A percentile compares a stretch with the other conserved stretches of the same genome.
Conservation (phyloP, 345 rosid species). For the Capsella bursapastoris region DNA sequence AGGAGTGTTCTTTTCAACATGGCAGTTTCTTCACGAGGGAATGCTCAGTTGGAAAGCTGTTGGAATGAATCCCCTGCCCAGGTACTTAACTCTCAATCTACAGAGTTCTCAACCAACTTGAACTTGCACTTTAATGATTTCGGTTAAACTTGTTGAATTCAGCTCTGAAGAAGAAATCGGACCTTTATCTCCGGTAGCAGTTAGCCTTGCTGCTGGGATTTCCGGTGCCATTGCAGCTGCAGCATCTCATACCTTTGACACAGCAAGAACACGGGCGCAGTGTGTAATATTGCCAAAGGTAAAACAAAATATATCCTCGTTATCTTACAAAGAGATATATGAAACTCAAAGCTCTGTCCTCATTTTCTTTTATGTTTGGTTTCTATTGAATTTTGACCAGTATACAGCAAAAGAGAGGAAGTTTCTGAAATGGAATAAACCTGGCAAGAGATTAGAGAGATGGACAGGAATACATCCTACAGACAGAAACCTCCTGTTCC, state of each 20-base stretch:
- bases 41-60: constrained; percentile 89
- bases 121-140: not conserved
- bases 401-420: constrained; percentile 72
- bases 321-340: not conserved
- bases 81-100: constrained; percentile 46
- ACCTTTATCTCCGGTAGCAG: constrained; percentile 68
- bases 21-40: constrained; percentile 79
- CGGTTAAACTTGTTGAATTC: constrained; percentile 28
- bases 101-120: not conserved
- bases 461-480: constrained; percentile 90
- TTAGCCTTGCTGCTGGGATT: constrained; percentile 81
- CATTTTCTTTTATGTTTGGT: not conserved
- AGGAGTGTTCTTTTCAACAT: constrained; percentile 83
- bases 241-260: constrained; percentile 92
- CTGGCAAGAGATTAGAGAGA: constrained; percentile 85
- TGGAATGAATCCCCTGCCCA: constrained; percentile 81
- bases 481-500: constrained; percentile 70
- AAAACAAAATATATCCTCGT: not conserved
- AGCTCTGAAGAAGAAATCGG: constrained; percentile 80
- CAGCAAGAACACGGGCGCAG: constrained; percentile 80
- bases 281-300: constrained; percentile 92
- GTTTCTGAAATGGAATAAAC: constrained; percentile 73
- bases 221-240: constrained; percentile 89
- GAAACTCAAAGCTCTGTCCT: constrained; percentile 10
- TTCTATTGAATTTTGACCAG: constrained; percentile 44